Percentiles rank a stretch among this genome's conserved stretches.
Conservation (phyloP, 202 grass and related monocot species). For the Brachypodium distachyon region DNA sequence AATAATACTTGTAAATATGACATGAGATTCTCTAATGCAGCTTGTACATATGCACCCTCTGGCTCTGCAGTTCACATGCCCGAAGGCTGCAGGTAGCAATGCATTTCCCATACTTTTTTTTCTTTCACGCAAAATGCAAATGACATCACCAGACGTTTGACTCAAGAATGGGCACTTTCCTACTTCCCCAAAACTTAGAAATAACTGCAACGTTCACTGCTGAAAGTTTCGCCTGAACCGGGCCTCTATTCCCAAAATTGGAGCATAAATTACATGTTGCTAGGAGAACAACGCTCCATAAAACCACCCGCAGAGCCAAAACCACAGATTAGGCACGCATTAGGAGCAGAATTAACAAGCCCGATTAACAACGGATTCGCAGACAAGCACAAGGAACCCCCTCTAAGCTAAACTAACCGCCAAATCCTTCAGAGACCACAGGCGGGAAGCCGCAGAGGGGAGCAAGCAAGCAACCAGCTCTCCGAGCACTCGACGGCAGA, state of each 20-base stretch:
- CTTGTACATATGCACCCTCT: not conserved
- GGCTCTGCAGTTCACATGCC: not conserved
- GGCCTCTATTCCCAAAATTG: too few relatives aligned
- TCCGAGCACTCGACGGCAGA: not conserved
- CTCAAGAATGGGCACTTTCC: not conserved
- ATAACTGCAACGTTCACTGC: not conserved
- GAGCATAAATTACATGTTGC: not conserved
- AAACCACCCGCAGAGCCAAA: not conserved
- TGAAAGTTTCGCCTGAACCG: not conserved
- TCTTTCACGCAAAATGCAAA: not conserved
- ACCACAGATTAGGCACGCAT: not conserved
- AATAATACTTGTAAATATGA: not conserved
- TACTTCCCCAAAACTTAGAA: too few relatives aligned
- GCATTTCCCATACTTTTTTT: not conserved
- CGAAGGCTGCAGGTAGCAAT: not conserved
- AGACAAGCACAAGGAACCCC: not conserved
- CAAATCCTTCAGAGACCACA: not conserved
- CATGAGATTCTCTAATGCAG: not conserved
- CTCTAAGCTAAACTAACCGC: not conserved
- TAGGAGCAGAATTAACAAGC: not conserved
- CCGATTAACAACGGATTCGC: not conserved
- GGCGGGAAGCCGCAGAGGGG: too few relatives aligned
- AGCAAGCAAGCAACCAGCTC: too few relatives aligned
- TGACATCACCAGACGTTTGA: not conserved
- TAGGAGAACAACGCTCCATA: not conserved